Percentiles rank a stretch among this genome's conserved stretches.
Evolutionary conservation across 768 basidiomycete species (phyloP).

Genomic region (Sarcodon aspratus): DNA sequence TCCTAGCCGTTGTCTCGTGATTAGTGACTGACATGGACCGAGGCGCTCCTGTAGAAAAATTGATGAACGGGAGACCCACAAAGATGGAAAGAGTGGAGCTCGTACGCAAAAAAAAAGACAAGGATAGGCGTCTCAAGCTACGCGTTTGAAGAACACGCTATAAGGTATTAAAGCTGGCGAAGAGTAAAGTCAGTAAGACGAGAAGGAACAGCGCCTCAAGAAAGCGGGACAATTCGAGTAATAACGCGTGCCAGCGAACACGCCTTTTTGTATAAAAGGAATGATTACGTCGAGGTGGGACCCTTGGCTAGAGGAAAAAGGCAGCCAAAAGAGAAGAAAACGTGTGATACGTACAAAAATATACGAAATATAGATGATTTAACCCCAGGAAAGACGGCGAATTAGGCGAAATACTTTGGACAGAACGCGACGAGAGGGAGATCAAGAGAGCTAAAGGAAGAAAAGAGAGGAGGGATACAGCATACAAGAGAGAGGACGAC

Average conservation of each 20-base stretch:
- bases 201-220: background rate
- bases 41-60: conserved; percentile 7
- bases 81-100: background rate
- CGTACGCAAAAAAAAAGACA: too few species aligned
- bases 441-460: background rate
- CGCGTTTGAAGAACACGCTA: too few species aligned
- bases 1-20: conserved; percentile 33
- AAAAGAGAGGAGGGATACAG: background rate
- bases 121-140: too few species aligned
- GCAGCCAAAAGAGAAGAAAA: too few species aligned
- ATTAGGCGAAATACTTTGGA: background rate
- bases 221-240: background rate
- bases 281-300: background rate
- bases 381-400: background rate
- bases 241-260: background rate
- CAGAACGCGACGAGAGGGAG: background rate
- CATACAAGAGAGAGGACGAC: background rate
- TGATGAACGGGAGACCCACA: conserved; percentile 4
- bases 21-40: conserved; percentile 18
- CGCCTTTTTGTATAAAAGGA: background rate
- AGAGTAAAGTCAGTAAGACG: too few species aligned
- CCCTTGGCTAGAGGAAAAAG: background rate
- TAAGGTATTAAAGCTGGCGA: too few species aligned
- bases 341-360: background rate
- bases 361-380: background rate